Evolutionary conservation across 176 grass and related monocot genomes (phyloP).

Genomic region (Avena atlantica): DNA sequence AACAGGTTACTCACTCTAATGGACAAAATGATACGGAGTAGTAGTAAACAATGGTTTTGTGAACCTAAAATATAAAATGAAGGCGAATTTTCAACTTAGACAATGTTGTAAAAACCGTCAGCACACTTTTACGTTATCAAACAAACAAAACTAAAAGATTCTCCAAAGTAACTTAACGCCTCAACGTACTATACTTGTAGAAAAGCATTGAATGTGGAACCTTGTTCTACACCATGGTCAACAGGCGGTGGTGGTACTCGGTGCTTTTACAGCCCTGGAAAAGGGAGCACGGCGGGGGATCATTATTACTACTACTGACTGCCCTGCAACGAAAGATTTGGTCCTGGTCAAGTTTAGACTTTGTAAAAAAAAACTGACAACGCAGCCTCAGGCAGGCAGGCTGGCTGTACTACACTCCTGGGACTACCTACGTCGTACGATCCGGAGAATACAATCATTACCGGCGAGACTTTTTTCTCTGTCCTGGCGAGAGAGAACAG

Average conservation of each 20-base stretch:
- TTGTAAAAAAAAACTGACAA: neutral
- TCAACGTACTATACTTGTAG: neutral
- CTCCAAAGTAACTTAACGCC: neutral
- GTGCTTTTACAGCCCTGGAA: conserved; percentile 2
- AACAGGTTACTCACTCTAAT: no score
- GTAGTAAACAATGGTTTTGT: no score
- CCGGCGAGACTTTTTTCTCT: conserved; percentile 1
- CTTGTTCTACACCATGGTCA: conserved; percentile 20
- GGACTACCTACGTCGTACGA: neutral
- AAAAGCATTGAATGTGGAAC: neutral
- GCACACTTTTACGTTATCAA: neutral
- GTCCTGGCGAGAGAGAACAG: conserved; percentile 23
- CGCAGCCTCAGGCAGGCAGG: neutral
- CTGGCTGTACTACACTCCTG: neutral
- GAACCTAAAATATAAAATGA: no score
- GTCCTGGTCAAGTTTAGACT: conserved; percentile 33
- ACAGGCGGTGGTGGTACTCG: neutral
- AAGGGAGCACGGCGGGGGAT: neutral
- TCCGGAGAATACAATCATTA: conserved; percentile 29
- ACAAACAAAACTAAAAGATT: neutral
- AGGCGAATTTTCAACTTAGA: no score
- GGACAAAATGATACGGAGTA: no score
- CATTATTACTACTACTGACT: conserved; percentile 39
- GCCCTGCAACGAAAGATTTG: conserved; percentile 21
- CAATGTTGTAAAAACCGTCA: no score